Conservation (phyloP, 129 eudicot genomes). For the Ambrosia trifida region DNA sequence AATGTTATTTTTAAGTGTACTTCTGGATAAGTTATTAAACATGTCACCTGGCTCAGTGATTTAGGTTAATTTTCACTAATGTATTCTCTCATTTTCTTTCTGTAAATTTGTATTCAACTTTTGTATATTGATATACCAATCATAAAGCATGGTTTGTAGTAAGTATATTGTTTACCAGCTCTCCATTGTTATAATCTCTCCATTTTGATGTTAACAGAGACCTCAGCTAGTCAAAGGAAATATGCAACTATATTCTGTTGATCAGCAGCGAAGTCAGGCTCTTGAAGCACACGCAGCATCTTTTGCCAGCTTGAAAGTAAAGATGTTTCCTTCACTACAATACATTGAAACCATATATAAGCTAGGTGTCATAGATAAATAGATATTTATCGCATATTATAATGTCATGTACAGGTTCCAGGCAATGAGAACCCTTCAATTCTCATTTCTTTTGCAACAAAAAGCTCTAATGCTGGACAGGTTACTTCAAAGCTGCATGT, state of each 20-base stretch:
- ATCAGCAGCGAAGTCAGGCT: slow-evolving; percentile 98
- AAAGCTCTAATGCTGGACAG: slow-evolving; percentile 93
- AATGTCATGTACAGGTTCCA: slow-evolving; percentile 58
- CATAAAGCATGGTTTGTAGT: slow-evolving; percentile 2
- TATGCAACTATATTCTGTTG: slow-evolving; percentile 97
- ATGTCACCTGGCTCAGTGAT: slow-evolving; percentile 7
- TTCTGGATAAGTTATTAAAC: slow-evolving; percentile 16
- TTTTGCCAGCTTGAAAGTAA: slow-evolving; percentile 82
- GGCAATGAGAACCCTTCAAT: slow-evolving; percentile 95
- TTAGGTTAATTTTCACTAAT: neutral
- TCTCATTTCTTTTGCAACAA: slow-evolving; percentile 58
- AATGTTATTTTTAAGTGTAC: slow-evolving; percentile 11
- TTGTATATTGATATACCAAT: slow-evolving; percentile 1
- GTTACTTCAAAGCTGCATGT: slow-evolving; percentile 88
- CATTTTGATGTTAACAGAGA: slow-evolving; percentile 43
- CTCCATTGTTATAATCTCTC: slow-evolving; percentile 5
- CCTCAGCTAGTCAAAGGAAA: slow-evolving; percentile 96
- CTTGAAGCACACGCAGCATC: slow-evolving; percentile 99
- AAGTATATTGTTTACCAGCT: neutral
- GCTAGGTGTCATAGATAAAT: slow-evolving; percentile 9
- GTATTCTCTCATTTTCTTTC: neutral
- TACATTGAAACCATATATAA: neutral
- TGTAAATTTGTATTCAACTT: neutral
- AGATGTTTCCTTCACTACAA: slow-evolving; percentile 8
- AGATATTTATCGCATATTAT: slow-evolving; percentile 11